Evolutionary conservation across 345 rosid genomes (phyloP).

Genomic region (Draba incana): DNA sequence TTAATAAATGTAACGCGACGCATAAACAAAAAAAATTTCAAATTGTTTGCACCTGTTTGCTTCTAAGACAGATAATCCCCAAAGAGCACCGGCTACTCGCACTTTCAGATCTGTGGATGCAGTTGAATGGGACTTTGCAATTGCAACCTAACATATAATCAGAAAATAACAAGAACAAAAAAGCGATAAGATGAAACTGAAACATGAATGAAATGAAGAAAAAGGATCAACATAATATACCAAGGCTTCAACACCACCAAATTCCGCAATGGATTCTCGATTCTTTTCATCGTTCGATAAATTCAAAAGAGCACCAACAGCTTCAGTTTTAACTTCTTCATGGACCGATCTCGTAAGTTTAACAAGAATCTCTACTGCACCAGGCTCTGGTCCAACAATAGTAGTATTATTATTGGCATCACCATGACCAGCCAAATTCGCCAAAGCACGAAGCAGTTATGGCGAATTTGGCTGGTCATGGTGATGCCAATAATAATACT

Average conservation of each 20-base stretch:
- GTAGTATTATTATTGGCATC: conserved; percentile 82
- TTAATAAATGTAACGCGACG: background rate
- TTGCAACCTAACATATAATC: conserved; percentile 65
- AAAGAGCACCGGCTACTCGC: conserved; percentile 96
- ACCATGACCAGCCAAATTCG: conserved; percentile 94
- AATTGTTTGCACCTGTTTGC: conserved; percentile 62
- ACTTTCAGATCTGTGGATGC: conserved; percentile 89
- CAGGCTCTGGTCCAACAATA: conserved; percentile 84
- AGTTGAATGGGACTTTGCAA: conserved; percentile 74
- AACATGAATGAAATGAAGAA: background rate
- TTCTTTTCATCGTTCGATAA: conserved; percentile 72
- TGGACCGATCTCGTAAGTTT: conserved; percentile 74
- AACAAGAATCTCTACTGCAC: conserved; percentile 85
- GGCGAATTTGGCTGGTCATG: conserved; percentile 94
- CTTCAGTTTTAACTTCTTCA: conserved; percentile 93
- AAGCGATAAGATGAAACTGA: conserved; percentile 21
- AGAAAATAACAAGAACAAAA: background rate
- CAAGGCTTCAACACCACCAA: conserved; percentile 84
- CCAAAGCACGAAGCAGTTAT: conserved; percentile 94
- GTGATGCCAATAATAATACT: conserved; percentile 83
- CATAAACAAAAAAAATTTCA: conserved; percentile 10
- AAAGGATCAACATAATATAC: conserved; percentile 45
- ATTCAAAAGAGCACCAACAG: conserved; percentile 88
- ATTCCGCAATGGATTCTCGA: conserved; percentile 76
- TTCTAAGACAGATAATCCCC: conserved; percentile 92